phyloP scores from a whole-genome alignment of 495 filamentous ascomycete genomes.

The Penicillium nucicola region DNA sequence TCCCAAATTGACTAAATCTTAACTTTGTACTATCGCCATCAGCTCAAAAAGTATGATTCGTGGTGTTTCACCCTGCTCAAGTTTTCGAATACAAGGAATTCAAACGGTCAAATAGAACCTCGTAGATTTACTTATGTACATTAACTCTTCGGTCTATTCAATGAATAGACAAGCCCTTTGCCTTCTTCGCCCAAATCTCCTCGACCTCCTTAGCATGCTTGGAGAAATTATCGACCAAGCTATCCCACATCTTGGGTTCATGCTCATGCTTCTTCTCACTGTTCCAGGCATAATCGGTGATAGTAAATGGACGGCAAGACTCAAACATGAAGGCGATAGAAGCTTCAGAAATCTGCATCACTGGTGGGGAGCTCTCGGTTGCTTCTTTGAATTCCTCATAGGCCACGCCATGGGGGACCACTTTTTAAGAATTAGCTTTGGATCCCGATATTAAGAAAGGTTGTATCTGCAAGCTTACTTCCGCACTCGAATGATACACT shows the following conservation, averaged over 20 bases:
- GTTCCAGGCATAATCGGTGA: constrained; percentile 52
- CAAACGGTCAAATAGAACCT: too few relatives aligned
- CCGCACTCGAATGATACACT: constrained; percentile 57
- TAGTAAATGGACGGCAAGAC: constrained; percentile 47
- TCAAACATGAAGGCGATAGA: constrained; percentile 62
- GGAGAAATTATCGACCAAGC: constrained; percentile 49
- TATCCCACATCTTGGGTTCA: constrained; percentile 56
- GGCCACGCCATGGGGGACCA: constrained; percentile 56
- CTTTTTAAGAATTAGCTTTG: constrained; percentile 5
- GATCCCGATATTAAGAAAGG: not conserved
- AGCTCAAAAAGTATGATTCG: too few relatives aligned
- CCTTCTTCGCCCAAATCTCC: constrained; percentile 30
- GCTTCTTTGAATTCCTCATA: constrained; percentile 65
- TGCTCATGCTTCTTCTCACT: constrained; percentile 54
- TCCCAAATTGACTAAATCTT: too few relatives aligned
- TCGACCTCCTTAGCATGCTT: constrained; percentile 42
- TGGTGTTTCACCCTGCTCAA: too few relatives aligned
- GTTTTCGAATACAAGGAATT: too few relatives aligned
- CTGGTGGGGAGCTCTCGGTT: constrained; percentile 40
- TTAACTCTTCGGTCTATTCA: too few relatives aligned
- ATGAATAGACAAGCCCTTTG: constrained; percentile 11
- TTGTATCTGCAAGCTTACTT: constrained; percentile 23
- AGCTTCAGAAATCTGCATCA: constrained; percentile 46
- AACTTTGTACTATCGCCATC: too few relatives aligned
- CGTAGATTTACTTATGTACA: too few relatives aligned